These are phyloP conservation scores for Calonectria hawksworthii DNA, from an alignment of 2,329 filamentous ascomycete species.

Conservation along the genomic window DNA sequence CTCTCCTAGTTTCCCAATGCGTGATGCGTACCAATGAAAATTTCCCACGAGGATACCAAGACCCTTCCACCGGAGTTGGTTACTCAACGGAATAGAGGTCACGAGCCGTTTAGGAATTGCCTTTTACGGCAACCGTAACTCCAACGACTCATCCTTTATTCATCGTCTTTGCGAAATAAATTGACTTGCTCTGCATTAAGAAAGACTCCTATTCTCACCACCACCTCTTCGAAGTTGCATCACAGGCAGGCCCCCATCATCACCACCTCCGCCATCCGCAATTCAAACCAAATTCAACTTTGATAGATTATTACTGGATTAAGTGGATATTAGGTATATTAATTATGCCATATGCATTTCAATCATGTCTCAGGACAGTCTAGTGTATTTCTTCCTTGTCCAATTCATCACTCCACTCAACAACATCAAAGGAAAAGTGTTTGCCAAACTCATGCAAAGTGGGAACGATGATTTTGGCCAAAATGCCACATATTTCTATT, in stretches of 20 bases:
- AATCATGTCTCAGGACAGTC: background rate
- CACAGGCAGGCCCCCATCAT: background rate
- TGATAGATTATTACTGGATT: background rate
- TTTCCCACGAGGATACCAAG: background rate
- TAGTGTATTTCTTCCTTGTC: background rate
- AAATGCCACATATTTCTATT: background rate
- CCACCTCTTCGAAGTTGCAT: background rate
- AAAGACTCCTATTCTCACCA: too few relatives aligned
- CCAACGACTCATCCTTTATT: too few relatives aligned
- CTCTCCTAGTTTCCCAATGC: background rate
- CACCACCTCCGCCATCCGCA: background rate
- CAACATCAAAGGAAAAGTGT: background rate
- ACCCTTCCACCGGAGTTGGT: background rate
- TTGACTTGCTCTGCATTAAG: conserved; percentile 56
- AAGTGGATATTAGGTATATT: background rate
- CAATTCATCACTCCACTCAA: background rate
- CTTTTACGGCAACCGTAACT: too few relatives aligned
- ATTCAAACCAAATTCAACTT: background rate
- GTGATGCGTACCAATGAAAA: background rate
- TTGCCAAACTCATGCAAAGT: background rate
- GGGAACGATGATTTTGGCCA: background rate
- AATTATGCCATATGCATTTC: background rate
- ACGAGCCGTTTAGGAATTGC: too few relatives aligned
- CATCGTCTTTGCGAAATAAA: too few relatives aligned
- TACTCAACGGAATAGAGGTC: background rate